Conservation (phyloP, 352 stramenopile genomes). For the Poterioochromonas sp. region DNA sequence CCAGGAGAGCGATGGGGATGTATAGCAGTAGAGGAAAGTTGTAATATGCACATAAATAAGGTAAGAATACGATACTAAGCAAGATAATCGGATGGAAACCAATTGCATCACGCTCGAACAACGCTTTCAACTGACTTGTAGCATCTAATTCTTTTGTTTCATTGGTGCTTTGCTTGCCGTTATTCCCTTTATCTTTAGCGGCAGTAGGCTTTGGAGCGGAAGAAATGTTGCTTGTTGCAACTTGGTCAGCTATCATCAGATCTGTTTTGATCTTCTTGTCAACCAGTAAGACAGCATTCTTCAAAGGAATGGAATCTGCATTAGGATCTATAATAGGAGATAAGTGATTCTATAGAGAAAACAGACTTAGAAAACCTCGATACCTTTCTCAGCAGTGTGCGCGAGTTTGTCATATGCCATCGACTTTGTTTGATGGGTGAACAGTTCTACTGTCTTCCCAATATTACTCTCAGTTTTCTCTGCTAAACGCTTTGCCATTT, state of each 20-base stretch:
- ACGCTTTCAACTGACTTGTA: neutral
- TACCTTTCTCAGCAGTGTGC: neutral
- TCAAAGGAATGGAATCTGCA: no score
- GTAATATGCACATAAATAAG: neutral
- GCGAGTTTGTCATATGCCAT: neutral
- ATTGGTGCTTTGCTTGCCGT: neutral
- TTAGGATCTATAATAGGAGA: no score
- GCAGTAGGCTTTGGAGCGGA: neutral
- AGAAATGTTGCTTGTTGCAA: no score
- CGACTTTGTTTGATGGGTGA: neutral
- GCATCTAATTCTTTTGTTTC: neutral
- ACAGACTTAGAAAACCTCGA: neutral
- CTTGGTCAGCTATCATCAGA: no score
- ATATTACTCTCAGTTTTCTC: neutral
- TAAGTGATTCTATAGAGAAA: constrained; percentile 11
- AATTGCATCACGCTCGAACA: neutral
- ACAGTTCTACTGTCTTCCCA: neutral
- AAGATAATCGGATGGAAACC: neutral
- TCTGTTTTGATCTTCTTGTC: no score
- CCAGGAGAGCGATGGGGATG: constrained; percentile 34
- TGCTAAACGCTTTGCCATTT: constrained; percentile 6
- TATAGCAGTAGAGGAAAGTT: constrained; percentile 23
- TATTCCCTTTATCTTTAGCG: neutral
- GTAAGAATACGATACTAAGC: neutral
- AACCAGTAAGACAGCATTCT: no score